Base-by-base conservation (phyloP, 306 rosid genomes). In the Medicago ruthenica region DNA sequence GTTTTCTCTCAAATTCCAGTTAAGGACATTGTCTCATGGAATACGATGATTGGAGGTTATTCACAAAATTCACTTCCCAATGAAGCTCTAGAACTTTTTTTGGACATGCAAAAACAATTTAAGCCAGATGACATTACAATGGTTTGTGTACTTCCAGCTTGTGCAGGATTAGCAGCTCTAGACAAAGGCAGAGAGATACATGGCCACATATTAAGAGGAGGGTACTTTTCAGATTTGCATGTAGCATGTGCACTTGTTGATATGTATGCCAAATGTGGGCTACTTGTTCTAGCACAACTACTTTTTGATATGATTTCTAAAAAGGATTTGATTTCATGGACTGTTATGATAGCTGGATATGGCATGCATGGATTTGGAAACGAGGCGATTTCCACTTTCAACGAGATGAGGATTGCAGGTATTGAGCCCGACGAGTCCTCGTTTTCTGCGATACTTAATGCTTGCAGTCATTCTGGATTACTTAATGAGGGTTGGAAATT, bases 11-110 rank as follows among this genome's bases (percentile, higher is more conserved):
- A 60, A 74, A 81, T 85, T 75, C 85, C 72, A 12, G 44, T 68
- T 41, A 89, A 86, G 85, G 92, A 90, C 54, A 67, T 76, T 62
- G 83, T 90, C 48, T 88, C 93, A 2, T 92, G 96, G 96, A 92
- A 92, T 73, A 83, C 96, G 20, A 84, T 90, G 85, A 84, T 92
- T 0, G 93, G 93, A 60, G 96, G 97, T 59, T 88, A 87, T 86
- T 88, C 92, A 0, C 87, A 79, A 77, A 91, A 84, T 39, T 54
- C 74, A 72, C 86, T 91, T 83, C 93, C 96, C 27, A 85, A 75
- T 41, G 88, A 85, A 84, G 88, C 93, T 84, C 81, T 88, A 42
- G 61, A 50, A 27, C 59, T 84, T 40, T 87, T 88, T 73, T 41
- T 48, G 14, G 85, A 91, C 72, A 88, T 88, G 92, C 88, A 87